These are phyloP conservation scores for Atkinsonella texensis DNA, from an alignment of 2,329 filamentous ascomycete genomes.

Conservation along the genomic window DNA sequence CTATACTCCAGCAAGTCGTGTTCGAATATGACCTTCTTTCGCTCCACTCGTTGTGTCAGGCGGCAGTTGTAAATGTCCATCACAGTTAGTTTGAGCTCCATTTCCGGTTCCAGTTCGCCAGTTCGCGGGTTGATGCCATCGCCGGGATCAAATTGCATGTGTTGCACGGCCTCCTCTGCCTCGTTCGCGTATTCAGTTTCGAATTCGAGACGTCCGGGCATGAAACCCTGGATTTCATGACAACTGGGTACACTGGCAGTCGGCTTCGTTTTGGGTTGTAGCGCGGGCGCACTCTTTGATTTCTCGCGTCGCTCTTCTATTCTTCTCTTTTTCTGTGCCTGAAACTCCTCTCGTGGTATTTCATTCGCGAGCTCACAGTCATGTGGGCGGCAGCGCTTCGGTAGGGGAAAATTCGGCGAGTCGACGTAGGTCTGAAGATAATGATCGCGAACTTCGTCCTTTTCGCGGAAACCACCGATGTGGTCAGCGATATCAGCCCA, in stretches of 20 bases:
- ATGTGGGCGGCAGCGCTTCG: constrained; percentile 70
- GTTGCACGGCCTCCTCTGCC: constrained; percentile 92
- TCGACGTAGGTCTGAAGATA: constrained; percentile 83
- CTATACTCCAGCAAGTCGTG: constrained; percentile 88
- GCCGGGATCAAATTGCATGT: constrained; percentile 96
- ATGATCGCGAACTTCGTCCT: constrained; percentile 92
- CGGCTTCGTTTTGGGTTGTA: constrained; percentile 87
- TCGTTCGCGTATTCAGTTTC: constrained; percentile 97
- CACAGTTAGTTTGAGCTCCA: constrained; percentile 93
- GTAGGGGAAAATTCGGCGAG: constrained; percentile 73
- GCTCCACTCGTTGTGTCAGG: constrained; percentile 78
- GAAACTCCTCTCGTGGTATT: constrained; percentile 84
- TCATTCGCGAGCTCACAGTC: constrained; percentile 68
- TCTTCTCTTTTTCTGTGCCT: constrained; percentile 78
- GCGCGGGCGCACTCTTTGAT: constrained; percentile 69
- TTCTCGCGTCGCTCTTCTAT: constrained; percentile 88
- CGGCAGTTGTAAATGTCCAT: constrained; percentile 97
- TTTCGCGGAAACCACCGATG: constrained; percentile 87
- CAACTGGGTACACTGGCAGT: constrained; percentile 91
- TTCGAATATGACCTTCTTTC: constrained; percentile 95
- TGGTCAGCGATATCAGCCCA: constrained; percentile 98
- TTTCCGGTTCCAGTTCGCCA: constrained; percentile 83
- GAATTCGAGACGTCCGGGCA: constrained; percentile 94
- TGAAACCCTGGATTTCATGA: constrained; percentile 96
- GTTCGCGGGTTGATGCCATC: constrained; percentile 80